Evolutionary conservation across 805 yeast species (phyloP).

Genomic region (Schwanniomyces pseudopolymorphus): DNA sequence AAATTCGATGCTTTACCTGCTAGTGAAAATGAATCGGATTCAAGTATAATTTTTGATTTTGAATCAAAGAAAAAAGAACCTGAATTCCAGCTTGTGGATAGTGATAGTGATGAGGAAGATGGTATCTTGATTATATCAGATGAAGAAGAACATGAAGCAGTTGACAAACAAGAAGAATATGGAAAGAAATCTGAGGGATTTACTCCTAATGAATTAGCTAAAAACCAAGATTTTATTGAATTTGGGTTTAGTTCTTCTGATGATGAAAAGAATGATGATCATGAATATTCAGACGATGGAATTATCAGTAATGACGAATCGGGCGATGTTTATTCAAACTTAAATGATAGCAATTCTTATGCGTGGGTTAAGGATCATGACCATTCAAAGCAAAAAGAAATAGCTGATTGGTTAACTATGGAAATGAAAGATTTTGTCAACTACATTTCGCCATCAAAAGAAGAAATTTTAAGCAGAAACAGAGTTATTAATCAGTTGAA

Average conservation of each 20-base stretch:
- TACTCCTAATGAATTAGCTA: slow-evolving; percentile 35
- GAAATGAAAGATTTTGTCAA: slow-evolving; percentile 84
- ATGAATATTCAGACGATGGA: slow-evolving; percentile 30
- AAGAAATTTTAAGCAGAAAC: slow-evolving; percentile 69
- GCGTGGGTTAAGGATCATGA: slow-evolving; percentile 84
- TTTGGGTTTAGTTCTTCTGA: slow-evolving; percentile 53
- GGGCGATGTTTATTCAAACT: slow-evolving; percentile 20
- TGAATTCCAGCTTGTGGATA: slow-evolving; percentile 32
- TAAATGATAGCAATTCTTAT: slow-evolving; percentile 32
- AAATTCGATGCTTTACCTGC: slow-evolving; percentile 20
- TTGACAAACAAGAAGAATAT: slow-evolving; percentile 5
- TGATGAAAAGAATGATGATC: slow-evolving; percentile 25
- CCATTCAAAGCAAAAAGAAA: slow-evolving; percentile 71
- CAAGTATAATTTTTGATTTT: slow-evolving; percentile 22
- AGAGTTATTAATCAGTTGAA: slow-evolving; percentile 61
- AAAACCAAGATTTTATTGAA: slow-evolving; percentile 54
- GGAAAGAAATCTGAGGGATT: slow-evolving; percentile 9
- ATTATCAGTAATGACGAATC: slow-evolving; percentile 36
- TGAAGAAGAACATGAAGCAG: slow-evolving; percentile 6
- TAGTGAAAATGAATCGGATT: slow-evolving; percentile 20
- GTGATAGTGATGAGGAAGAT: slow-evolving; percentile 16
- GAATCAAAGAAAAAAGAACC: slow-evolving; percentile 11
- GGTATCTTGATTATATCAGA: slow-evolving; percentile 25
- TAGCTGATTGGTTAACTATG: slow-evolving; percentile 81
- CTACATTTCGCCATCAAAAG: slow-evolving; percentile 80